Base-by-base conservation (phyloP, 2,329 filamentous ascomycete species). In the Alternaria gansuensis region DNA sequence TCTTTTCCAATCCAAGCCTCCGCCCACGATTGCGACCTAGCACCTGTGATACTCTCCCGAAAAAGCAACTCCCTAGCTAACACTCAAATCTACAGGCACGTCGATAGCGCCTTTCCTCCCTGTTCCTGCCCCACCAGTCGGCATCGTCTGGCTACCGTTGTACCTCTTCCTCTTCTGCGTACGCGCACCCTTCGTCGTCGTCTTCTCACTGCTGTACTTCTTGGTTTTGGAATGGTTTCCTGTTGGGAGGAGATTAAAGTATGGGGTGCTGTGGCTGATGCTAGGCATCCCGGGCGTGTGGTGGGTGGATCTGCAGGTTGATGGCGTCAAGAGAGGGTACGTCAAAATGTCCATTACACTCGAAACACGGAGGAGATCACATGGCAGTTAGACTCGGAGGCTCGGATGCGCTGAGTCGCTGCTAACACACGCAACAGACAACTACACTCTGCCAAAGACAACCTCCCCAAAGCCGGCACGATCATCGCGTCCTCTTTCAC, bases 231-330 rank as follows among this genome's bases (percentile, higher is more conserved):
- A 94, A 80, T 91, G 89, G 84, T 85, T 97, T 13, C 93, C 93
- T 0, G 83, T 90, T 9, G 87, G 87, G 1, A 84, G 84, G 8
- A 72, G 88, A 33, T 80, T 88, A 41, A 92, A 92, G 72, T 98
- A 98, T 80, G 87, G 91, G 11, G 87, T 92, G 48, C 81, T 98
- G 52, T 98, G 95, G 94, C 85, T 88, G 60, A 86, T 98, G 65
- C 86, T 99, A 68, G 90, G 88, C 36, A 90, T 96, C 59, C 92
- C 93, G 0, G 94, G 95, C 28, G 91, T 99, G 57, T 98, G 93
- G 93, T 98, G 94, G 94, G 89, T 97, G 56, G 95, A 99, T 78
- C 82, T 99, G n/a, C 94, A 97, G 78, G 92, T 99, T 66, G 95
- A 99, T 76, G 94, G 94, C 58, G 95, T 99, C 53, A 93, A 92